Percentiles rank a stretch among this genome's conserved stretches.
phyloP scores from a whole-genome alignment of 371 early-diverging fungal species.

The Conidiobolus incongruus region DNA sequence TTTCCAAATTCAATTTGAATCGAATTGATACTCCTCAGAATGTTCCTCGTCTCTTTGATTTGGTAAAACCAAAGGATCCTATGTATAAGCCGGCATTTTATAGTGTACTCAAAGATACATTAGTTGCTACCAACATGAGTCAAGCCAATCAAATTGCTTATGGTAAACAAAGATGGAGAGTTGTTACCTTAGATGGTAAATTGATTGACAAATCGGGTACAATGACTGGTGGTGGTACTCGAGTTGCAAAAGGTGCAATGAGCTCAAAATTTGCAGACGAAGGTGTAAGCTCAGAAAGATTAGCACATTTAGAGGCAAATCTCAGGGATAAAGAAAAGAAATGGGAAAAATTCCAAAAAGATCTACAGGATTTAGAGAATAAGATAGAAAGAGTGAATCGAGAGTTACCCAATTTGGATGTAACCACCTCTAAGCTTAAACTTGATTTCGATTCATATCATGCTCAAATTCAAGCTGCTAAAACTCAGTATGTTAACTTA shows the following conservation, averaged over 20 bases:
- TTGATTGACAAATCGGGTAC: conserved; percentile 93
- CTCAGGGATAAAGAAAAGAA: conserved; percentile 30
- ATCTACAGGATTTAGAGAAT: conserved; percentile 21
- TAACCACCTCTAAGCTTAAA: conserved; percentile 39
- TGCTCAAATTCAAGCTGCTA: neutral
- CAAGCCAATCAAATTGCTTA: conserved; percentile 89
- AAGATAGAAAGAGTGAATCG: conserved; percentile 24
- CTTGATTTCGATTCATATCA: conserved; percentile 35
- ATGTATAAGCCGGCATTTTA: conserved; percentile 75
- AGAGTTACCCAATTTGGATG: conserved; percentile 33
- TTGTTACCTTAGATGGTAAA: conserved; percentile 93
- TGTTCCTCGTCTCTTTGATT: conserved; percentile 77
- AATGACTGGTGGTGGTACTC: conserved; percentile 90
- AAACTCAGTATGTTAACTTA: neutral
- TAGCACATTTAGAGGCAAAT: conserved; percentile 26
- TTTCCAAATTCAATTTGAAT: conserved; percentile 19
- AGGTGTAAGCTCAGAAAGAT: conserved; percentile 26
- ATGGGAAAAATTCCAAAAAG: conserved; percentile 18
- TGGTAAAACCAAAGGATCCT: conserved; percentile 56
- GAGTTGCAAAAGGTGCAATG: conserved; percentile 60
- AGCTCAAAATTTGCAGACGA: conserved; percentile 39
- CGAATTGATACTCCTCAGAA: conserved; percentile 53
- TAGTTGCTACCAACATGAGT: conserved; percentile 74
- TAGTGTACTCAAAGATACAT: conserved; percentile 74
- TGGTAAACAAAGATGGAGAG: conserved; percentile 57